Conservation (phyloP, 1,284 basidiomycete genomes). For the Malassezia pachydermatis region DNA sequence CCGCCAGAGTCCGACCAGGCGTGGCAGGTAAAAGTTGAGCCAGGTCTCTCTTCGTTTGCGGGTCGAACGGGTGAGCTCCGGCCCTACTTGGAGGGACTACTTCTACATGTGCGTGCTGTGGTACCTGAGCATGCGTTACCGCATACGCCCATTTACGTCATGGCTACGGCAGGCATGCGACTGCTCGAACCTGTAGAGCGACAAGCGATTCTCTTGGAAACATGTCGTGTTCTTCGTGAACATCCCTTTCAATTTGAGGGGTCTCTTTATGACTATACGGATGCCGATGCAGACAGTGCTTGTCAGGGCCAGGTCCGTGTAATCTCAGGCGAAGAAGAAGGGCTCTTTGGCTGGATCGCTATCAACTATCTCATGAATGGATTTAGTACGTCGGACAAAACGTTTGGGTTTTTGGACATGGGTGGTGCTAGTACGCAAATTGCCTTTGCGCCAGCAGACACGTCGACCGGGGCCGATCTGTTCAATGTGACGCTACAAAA, state of each 20-base stretch:
- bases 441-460: constrained; percentile 61
- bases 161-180: constrained; percentile 97
- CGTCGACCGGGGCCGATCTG: constrained; percentile 45
- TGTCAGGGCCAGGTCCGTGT: constrained; percentile 78
- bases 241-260: constrained; percentile 33
- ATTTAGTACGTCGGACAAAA: constrained; percentile 57
- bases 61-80: constrained; percentile 61
- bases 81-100: constrained; percentile 67
- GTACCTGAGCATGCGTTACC: constrained; percentile 73
- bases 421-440: constrained; percentile 97
- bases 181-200: constrained; percentile 64
- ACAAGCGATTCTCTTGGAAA: constrained; percentile 61
- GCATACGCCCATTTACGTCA: constrained; percentile 79
- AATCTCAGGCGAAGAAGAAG: constrained; percentile 96
- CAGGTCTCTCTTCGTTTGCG: constrained; percentile 83
- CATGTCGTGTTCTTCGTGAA: constrained; percentile 64
- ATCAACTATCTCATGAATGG: constrained; percentile 99
- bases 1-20: constrained; percentile 55
- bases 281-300: constrained; percentile 6
- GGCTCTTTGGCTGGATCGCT: constrained; percentile 91
- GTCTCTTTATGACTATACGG: background rate
- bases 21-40: constrained; percentile 86
- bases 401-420: constrained; percentile 98
- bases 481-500: constrained; percentile 70
- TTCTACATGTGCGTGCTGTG: constrained; percentile 69